Percentiles rank a stretch among this genome's conserved stretches.
phyloP scores from a whole-genome alignment of 306 rosid genomes.

The Inga leiocalycina region DNA sequence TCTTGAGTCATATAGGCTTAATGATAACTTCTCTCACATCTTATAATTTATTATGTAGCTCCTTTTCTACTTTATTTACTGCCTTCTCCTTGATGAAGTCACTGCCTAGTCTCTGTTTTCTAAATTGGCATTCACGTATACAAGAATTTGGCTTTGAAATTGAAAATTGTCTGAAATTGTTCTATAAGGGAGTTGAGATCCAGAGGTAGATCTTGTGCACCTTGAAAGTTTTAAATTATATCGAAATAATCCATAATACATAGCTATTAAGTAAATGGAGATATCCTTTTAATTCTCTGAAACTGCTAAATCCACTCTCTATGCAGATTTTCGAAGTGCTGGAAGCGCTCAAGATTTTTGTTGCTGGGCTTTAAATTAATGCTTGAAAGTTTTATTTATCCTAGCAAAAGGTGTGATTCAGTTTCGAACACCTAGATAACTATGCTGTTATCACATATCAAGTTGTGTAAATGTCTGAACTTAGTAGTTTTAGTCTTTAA shows the following conservation, averaged over 20 bases:
- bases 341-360: constrained; percentile 11
- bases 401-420: constrained; percentile 6
- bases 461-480: constrained; percentile 6
- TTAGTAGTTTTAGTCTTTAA: neutral
- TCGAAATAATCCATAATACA: constrained; percentile 6
- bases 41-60: neutral
- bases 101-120: constrained; percentile 14
- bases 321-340: neutral
- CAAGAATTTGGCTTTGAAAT: neutral
- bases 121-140: neutral
- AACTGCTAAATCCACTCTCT: neutral
- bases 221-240: neutral
- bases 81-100: constrained; percentile 21
- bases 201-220: constrained; percentile 8
- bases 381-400: neutral
- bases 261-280: neutral
- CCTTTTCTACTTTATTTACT: constrained; percentile 17
- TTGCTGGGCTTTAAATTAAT: neutral
- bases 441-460: neutral
- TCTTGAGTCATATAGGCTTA: constrained; percentile 1
- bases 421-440: neutral
- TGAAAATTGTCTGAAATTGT: constrained; percentile 1
- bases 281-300: neutral
- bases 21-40: neutral
- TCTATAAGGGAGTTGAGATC: constrained; percentile 3